Evolutionary conservation across 176 grass and related monocot genomes (phyloP), one percentile per base, ranked within the genome.

Genomic region (Avena insularis): DNA sequence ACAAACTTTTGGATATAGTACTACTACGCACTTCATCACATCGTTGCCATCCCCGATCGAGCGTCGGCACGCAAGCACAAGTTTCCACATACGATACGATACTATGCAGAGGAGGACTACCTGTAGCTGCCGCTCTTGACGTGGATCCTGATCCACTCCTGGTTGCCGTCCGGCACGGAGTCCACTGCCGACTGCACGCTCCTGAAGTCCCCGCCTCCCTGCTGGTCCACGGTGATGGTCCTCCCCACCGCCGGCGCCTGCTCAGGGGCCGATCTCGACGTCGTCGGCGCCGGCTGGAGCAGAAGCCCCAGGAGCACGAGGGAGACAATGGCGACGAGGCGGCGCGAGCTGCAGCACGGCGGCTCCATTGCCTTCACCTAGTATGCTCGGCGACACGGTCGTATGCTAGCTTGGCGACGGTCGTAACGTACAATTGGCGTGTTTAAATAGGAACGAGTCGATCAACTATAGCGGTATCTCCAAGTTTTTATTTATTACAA

Each of bases 71-170:
- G 27, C 29, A 35, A 66, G 29, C 6, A 38, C 31, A 69, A 69
- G 13, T 69, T 69, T 38, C 6, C 61, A 64, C 61, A 29, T 67
- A 29, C 61, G 13, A 67, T 8, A 17, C 65, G 23, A 25, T 29
- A 25, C 2, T 64, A 7, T 61, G 29, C 23, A 43, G 40, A 43
- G 40, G 40, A 43, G 40, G 40, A 43, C 40, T 43, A 86, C 83
- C 53, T 53, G 71, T 92, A 92, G 25, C 71, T 72, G 16, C 90
- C 87, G 21, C 64, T 61, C 40, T 72, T 20, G 17, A 89, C 87
- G 74, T 86, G 83, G 75, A 92, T 89, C 23, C 74, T 68, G 75
- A 92, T 64, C 87, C 91, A 92, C n/a, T 87, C 31, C 1, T 12
- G 50, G 82, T 92, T 92, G 46, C 79, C 87, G 19, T 89, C 71